These are phyloP conservation scores for Beauveria caledonica DNA, from an alignment of 2,329 filamentous ascomycete genomes.

Conservation along the genomic window DNA sequence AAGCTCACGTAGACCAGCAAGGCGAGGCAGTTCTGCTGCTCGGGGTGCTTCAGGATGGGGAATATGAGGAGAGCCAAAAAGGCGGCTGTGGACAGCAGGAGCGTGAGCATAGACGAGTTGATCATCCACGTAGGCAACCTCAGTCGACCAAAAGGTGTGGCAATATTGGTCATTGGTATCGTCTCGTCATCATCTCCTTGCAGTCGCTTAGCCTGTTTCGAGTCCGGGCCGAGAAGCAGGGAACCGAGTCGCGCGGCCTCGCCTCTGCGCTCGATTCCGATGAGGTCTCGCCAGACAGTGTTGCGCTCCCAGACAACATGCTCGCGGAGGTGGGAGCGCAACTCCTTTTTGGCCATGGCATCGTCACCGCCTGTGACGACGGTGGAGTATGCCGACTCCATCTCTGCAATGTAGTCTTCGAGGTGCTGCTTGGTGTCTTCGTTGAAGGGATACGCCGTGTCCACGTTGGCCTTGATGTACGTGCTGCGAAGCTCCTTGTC, in stretches of 20 bases:
- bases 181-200: conserved; percentile 75
- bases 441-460: conserved; percentile 74
- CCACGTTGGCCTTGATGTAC: conserved; percentile 69
- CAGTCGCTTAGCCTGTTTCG: conserved; percentile 60
- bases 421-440: conserved; percentile 61
- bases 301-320: conserved; percentile 99
- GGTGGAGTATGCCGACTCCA: conserved; percentile 74
- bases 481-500: conserved; percentile 69
- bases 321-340: conserved; percentile 84
- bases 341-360: conserved; percentile 68
- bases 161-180: conserved; percentile 56
- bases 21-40: conserved; percentile 94
- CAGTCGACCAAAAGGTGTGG: conserved; percentile 73
- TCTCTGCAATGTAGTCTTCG: conserved; percentile 60
- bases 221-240: conserved; percentile 69
- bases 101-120: conserved; percentile 69
- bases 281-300: conserved; percentile 98
- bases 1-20: conserved; percentile 90
- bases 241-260: conserved; percentile 89
- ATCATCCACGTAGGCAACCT: conserved; percentile 74
- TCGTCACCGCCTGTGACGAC: conserved; percentile 77
- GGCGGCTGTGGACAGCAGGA: conserved; percentile 60
- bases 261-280: conserved; percentile 90
- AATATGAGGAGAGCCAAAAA: conserved; percentile 68
- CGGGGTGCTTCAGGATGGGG: conserved; percentile 75